Evolutionary conservation across 148 eudicot genomes (phyloP), one percentile per base, ranked within the genome.

Genomic region (Euryodendron excelsum): DNA sequence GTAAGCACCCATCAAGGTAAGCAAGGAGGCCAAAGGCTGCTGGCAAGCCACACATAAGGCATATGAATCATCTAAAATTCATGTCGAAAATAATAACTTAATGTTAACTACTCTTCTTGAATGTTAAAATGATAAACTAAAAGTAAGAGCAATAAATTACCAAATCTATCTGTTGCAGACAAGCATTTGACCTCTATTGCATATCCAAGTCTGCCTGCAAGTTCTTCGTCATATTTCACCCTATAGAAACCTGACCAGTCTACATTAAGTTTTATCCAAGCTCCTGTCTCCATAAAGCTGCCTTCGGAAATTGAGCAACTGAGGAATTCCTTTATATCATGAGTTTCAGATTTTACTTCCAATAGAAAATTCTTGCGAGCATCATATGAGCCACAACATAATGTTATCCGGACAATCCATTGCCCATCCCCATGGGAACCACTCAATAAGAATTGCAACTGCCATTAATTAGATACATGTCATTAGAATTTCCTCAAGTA

Each of bases 381-480:
- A 77, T 93, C 92, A 82, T 93, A 96, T 56, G 99, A 91, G 47
- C 99, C 85, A 69, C 88, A 91, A 53, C 93, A 85, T 65, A 93
- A 78, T 59, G 98, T 90, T 82, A 96, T 73, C 17, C 98, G 99
- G 78, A 96, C 92, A 85, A 96, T 87, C 99, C 99, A 96, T 81
- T 88, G 90, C 82, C 93, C 94, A 82, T 86, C 89, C 70, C 91
- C 93, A 75, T 77, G 87, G 67, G 87, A 80, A 79, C 97, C 99
- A 84, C 97, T 90, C 73, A 85, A 75, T 80, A 91, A 83, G 80
- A 96, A 96, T 81, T 80, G 97, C 14, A 91, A 81, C 99, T 96
- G 95, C 73, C 58, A 80, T 68, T 50, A 72, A 64, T 48, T 21
- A 65, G 21, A 64, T 53, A 56, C 45, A 84, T 25, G 12, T 45